Evolutionary conservation across 2,329 filamentous ascomycete genomes (phyloP).

Genomic region (Colletotrichum magnum): DNA sequence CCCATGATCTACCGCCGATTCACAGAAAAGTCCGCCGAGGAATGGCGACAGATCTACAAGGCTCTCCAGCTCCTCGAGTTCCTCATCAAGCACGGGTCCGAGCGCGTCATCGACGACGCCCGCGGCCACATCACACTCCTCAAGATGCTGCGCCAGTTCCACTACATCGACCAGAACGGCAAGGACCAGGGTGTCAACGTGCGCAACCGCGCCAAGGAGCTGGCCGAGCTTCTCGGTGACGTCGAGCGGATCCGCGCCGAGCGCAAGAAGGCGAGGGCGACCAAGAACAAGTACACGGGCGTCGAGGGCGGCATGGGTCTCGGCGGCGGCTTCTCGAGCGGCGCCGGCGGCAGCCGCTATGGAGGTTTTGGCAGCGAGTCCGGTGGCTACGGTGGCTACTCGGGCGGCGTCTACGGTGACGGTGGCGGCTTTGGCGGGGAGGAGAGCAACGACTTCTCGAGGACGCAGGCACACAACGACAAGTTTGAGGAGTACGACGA

Average conservation of each 20-base stretch:
- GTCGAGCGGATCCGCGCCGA: conserved; percentile 87
- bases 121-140: conserved; percentile 94
- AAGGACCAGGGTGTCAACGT: conserved; percentile 99
- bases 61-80: conserved; percentile 96
- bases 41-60: conserved; percentile 99
- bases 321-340: conserved; percentile 69
- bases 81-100: conserved; percentile 97
- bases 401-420: conserved; percentile 90
- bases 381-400: conserved; percentile 75
- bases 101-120: conserved; percentile 97
- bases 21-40: conserved; percentile 97
- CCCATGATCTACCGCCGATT: conserved; percentile 99
- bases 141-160: conserved; percentile 98
- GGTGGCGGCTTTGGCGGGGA: conserved; percentile 93
- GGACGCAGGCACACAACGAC: conserved; percentile 68
- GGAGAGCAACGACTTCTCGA: conserved; percentile 69
- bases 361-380: conserved; percentile 94
- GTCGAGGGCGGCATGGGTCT: conserved; percentile 84
- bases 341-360: conserved; percentile 70
- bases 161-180: conserved; percentile 95
- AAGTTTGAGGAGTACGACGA: conserved; percentile 98
- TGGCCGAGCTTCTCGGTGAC: conserved; percentile 92
- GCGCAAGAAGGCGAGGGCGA: conserved; percentile 90
- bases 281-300: conserved; percentile 95
- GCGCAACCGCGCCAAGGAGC: conserved; percentile 94